Evolutionary conservation across 2,329 filamentous ascomycete species (phyloP), one percentile per base, ranked within the genome.

Genomic region (Trichophyton simii): DNA sequence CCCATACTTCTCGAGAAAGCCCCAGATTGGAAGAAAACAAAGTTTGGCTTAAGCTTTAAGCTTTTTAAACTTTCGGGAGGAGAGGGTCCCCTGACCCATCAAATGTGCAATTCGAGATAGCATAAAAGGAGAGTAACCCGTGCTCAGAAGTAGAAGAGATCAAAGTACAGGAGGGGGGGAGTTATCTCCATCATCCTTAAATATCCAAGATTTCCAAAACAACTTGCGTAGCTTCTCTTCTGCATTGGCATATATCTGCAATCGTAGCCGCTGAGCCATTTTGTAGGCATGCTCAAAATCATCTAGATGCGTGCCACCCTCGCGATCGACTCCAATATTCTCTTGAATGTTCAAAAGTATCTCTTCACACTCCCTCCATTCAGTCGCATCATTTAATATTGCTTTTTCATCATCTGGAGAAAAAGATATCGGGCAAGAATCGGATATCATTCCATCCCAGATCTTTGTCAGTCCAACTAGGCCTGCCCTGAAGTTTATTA

Each of bases 311-410:
- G 60, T 63, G 15, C 63, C 60, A n/a, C 63, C 63, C 36, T 63
- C 62, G 1, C 36, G 34, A 25, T 65, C 62, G 41, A 63, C 59
- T 11, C 55, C 60, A 31, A 65, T 25, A 18, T 18, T 8, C 9
- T 65, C 46, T 20, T 59, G 34, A 4, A 60, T 38, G 7, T 13
- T 36, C 1, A 55, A 60, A 4, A 63, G 60, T 1, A 63, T 48
- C 22, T 52, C 55, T 11, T 25, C 62, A 25, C 58, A 65, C 20
- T 63, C 63, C 42, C 61, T 65, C 63, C 63, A 65, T n/a, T 63
- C 63, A 3, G 54, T 2, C 2, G 63, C 34, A 18, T 65, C 58
- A 4, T 48, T 13, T 20, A 63, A 7, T 28, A 58, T 58, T 25
- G 41, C 52, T 28, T 62, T 48, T 50, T 59, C 13, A 6, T 62